Base-by-base conservation (phyloP, 1,284 basidiomycete genomes). In the Ustilago hordei region DNA sequence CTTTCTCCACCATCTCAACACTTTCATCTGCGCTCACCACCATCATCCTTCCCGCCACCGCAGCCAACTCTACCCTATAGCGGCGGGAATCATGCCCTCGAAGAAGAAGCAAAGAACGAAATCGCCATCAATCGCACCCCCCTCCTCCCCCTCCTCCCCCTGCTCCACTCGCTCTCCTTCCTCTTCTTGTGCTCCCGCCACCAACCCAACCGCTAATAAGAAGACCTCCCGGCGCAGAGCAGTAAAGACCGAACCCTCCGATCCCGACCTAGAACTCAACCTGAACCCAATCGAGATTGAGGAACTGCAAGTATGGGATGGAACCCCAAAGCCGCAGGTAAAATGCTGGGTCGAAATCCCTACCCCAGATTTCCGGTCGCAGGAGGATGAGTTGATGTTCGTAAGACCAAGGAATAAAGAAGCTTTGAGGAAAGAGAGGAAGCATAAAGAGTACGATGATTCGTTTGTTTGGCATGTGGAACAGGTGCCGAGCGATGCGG, bases 321-420 rank as follows among this genome's bases (percentile, higher is more conserved):
- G 38, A 13, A 11, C 60, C 1, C n/a, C 47, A 43, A 17, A 11
- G 13, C 52, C 48, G 23, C 34, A 57, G 38, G 17, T 45, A 28
- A 55, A 59, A 17, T 69, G 66, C 39, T 69, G 64, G 66, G 72
- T 75, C 11, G 66, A 75, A 34, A 34, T 75, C 4, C 65, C 55
- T 13, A 9, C 23, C 15, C 0, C 41, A 5, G 38, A 32, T 28
- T 23, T 31, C 9, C 8, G n/a, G 6, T 28, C 38, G 17, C 19
- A 35, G n/a, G 70, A 73, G 48, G 64, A 73, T 31, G 39, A 19
- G n/a, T 23, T 73, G 58, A 11, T 52, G 15, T 70, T 75, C 35
- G 11, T 69, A 39, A 43, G 58, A 19, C 72, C 72, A 1, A 60
- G 34, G 5, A 13, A 54, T 19, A 65, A 58, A 39, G 31, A 12